phyloP scores from a whole-genome alignment of 2,329 filamentous ascomycete species.

The Westerdykella aurantiaca region DNA sequence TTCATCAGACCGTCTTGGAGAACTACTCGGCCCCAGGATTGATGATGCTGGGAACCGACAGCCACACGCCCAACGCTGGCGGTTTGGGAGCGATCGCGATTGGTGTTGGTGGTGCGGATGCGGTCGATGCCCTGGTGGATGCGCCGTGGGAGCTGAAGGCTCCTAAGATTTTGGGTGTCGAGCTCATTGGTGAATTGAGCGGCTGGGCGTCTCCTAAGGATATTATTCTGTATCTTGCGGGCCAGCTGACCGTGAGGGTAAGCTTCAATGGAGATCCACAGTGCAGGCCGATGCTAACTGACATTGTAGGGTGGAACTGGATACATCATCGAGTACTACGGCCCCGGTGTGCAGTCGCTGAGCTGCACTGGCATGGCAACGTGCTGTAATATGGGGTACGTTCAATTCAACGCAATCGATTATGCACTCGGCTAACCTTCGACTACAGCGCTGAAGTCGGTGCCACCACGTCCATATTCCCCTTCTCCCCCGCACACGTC shows the following conservation, averaged over 20 bases:
- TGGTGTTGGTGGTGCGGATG: constrained; percentile 93
- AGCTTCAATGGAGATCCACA: constrained; percentile 9
- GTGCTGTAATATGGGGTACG: constrained; percentile 66
- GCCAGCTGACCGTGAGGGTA: constrained; percentile 75
- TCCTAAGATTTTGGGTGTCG: constrained; percentile 81
- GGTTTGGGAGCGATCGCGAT: constrained; percentile 91
- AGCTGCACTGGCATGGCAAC: constrained; percentile 94
- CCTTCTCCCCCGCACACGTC: constrained; percentile 76
- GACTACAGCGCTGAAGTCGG: constrained; percentile 69
- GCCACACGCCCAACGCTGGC: constrained; percentile 95
- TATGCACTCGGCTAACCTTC: constrained; percentile 1
- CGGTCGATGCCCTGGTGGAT: constrained; percentile 92
- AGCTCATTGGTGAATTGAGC: constrained; percentile 73
- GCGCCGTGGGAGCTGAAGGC: constrained; percentile 97
- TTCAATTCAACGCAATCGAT: background rate
- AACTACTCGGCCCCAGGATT: constrained; percentile 95
- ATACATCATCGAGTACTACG: constrained; percentile 90
- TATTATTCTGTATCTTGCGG: constrained; percentile 83
- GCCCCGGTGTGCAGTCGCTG: constrained; percentile 79
- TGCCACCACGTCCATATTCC: constrained; percentile 93
- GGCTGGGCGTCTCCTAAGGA: constrained; percentile 96
- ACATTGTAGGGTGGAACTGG: constrained; percentile 69
- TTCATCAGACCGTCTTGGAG: constrained; percentile 95
- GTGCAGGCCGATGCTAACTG: constrained; percentile 9
- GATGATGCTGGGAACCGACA: constrained; percentile 99